These are phyloP conservation scores for Besnoitia besnoiti DNA, from an alignment of 169 alveolate species.

Conservation along the genomic window DNA sequence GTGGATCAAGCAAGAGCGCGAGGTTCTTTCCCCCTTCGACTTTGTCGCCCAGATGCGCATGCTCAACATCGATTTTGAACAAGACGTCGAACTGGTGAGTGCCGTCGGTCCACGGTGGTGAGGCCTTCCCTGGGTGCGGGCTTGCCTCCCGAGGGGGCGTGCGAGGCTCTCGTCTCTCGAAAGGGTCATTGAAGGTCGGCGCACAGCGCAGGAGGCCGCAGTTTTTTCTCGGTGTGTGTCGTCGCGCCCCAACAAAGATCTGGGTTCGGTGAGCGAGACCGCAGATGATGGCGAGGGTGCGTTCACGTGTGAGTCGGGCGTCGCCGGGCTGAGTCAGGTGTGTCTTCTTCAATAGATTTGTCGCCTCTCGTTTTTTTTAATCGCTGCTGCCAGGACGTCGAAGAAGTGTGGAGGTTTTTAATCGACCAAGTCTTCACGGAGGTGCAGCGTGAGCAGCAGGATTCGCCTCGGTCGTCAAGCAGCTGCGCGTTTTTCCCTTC, in stretches of 20 bases:
- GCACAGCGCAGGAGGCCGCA: not conserved
- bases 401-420: slow-evolving; percentile 35
- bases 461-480: not conserved
- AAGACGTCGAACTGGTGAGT: slow-evolving; percentile 33
- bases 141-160: no score
- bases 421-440: slow-evolving; percentile 29
- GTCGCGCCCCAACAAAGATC: no score
- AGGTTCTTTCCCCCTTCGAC: not conserved
- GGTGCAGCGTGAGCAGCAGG: not conserved
- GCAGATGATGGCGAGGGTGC: no score
- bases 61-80: slow-evolving; percentile 19
- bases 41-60: slow-evolving; percentile 24
- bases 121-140: no score
- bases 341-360: not conserved
- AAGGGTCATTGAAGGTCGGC: no score
- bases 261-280: no score
- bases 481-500: not conserved
- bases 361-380: not conserved
- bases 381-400: slow-evolving; percentile 3
- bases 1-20: slow-evolving; percentile 6
- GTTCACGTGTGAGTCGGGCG: not conserved
- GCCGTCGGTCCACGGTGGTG: no score
- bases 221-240: not conserved
- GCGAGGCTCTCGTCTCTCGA: no score
- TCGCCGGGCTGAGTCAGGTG: no score